Base-by-base conservation (phyloP, 2,329 filamentous ascomycete genomes). In the Xylariales sp. region DNA sequence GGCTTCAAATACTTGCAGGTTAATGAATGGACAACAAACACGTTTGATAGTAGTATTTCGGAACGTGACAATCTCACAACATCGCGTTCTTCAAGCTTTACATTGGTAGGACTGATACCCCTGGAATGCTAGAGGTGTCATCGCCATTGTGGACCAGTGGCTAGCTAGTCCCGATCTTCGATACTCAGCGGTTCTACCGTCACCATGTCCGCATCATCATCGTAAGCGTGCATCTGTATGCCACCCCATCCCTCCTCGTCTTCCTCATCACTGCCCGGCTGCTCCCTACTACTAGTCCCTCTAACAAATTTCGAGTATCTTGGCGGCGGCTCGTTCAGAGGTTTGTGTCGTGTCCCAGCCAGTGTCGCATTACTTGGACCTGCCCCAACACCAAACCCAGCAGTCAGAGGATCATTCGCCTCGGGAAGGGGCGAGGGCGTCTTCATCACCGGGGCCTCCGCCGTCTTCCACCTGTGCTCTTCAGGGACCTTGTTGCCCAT, bases 151-250 rank as follows among this genome's bases (percentile, higher is more conserved):
- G n/a, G n/a, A n/a, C n/a, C n/a, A n/a, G n/a, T n/a, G n/a, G n/a
- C n/a, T n/a, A n/a, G n/a, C n/a, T n/a, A n/a, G n/a, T n/a, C n/a
- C n/a, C n/a, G n/a, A n/a, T 52, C 51, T 11, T 51, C 37, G 15
- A 53, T 51, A 14, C 42, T 47, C 31, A 51, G 21, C 11, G 55
- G 55, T 38, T 58, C 54, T 18, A 58, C 47, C 33, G 52, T 53
- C 12, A 51, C 52, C 32, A 58, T 48, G 21, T 55, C 52, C 14
- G 51, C 57, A 27, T 63, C 60, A 8, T 51, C 57, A 27, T 63
- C 60, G 8, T 51, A 56, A 10, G 62, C 63, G 27, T 69, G 57
- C 66, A 69, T 65, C 18, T 46, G 51, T 24, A 69, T 69, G 4
- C 52, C 56, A 2, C 48, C 49, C 34, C 61, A 62, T 10, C 15